Evolutionary conservation across 2,329 filamentous ascomycete genomes (phyloP).

Genomic region (Trichoderma koningii): DNA sequence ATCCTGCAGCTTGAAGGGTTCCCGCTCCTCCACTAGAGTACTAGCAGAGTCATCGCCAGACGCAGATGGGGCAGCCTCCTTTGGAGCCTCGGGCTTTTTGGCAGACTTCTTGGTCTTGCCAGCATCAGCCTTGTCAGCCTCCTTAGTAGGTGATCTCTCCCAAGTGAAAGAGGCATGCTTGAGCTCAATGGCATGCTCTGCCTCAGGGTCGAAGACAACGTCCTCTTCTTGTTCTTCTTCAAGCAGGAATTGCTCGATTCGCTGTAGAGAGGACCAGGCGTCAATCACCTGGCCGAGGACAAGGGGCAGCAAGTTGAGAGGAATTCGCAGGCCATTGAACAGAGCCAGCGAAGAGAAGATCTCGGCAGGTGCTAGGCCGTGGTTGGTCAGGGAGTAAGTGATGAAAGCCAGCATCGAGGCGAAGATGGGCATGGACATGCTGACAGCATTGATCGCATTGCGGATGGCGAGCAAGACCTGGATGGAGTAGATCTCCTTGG

Average conservation of each 20-base stretch:
- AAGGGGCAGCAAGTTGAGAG: conserved; percentile 83
- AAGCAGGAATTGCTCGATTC: conserved; percentile 84
- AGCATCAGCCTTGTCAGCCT: conserved; percentile 44
- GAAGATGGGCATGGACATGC: conserved; percentile 86
- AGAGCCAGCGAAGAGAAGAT: conserved; percentile 92
- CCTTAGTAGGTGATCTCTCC: conserved; percentile 67
- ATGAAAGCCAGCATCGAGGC: conserved; percentile 96
- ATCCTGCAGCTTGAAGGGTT: conserved; percentile 72
- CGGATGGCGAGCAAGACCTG: conserved; percentile 80
- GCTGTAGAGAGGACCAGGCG: conserved; percentile 78
- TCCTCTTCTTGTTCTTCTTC: conserved; percentile 83
- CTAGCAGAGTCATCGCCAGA: conserved; percentile 53
- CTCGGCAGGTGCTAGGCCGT: conserved; percentile 69
- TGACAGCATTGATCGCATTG: conserved; percentile 81
- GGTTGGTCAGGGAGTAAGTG: conserved; percentile 69
- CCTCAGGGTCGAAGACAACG: conserved; percentile 56
- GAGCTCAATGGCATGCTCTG: conserved; percentile 71
- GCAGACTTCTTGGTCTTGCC: conserved; percentile 46
- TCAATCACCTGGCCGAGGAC: conserved; percentile 89
- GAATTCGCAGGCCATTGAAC: conserved; percentile 89
- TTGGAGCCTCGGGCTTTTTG: conserved; percentile 43
- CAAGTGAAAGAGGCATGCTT: conserved; percentile 79
- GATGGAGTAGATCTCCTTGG: conserved; percentile 77
- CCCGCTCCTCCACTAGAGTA: conserved; percentile 58
- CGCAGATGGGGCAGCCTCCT: conserved; percentile 37